phyloP scores from a whole-genome alignment of 371 early-diverging fungal species.

The Zychaea mexicana region DNA sequence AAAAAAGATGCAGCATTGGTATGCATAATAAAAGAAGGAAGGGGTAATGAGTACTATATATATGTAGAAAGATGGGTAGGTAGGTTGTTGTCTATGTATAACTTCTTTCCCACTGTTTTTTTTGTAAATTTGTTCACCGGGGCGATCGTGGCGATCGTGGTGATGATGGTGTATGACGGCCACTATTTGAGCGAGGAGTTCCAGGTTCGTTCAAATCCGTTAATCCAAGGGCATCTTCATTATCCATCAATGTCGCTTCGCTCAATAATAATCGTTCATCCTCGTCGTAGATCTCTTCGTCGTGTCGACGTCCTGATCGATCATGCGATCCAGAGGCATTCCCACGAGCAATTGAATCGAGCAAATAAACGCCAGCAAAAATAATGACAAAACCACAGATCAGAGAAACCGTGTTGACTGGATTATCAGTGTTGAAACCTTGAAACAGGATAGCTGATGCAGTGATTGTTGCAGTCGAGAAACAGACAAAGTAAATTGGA shows the following conservation, averaged over 20 bases:
- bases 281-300: conserved; percentile 16
- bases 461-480: conserved; percentile 90
- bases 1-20: too few species aligned
- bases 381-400: conserved; percentile 90
- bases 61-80: too few species aligned
- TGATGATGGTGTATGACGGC: too few species aligned
- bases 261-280: conserved; percentile 26
- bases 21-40: too few species aligned
- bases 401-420: conserved; percentile 76
- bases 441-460: conserved; percentile 88
- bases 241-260: conserved; percentile 49
- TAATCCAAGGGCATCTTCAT: conserved; percentile 41
- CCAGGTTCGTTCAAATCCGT: conserved; percentile 4
- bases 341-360: conserved; percentile 50
- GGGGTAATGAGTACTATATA: too few species aligned
- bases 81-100: too few species aligned
- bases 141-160: too few species aligned
- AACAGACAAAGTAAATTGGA: conserved; percentile 92
- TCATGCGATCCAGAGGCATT: conserved; percentile 11
- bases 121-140: too few species aligned
- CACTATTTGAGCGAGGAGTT: too few species aligned
- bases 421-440: conserved; percentile 78
- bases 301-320: conserved; percentile 2
- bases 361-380: conserved; percentile 87
- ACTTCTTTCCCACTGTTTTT: too few species aligned